Percentiles rank a stretch among this genome's conserved stretches.
Conservation (phyloP, 2,329 filamentous ascomycete species). For the Davidsoniella eucalypti region DNA sequence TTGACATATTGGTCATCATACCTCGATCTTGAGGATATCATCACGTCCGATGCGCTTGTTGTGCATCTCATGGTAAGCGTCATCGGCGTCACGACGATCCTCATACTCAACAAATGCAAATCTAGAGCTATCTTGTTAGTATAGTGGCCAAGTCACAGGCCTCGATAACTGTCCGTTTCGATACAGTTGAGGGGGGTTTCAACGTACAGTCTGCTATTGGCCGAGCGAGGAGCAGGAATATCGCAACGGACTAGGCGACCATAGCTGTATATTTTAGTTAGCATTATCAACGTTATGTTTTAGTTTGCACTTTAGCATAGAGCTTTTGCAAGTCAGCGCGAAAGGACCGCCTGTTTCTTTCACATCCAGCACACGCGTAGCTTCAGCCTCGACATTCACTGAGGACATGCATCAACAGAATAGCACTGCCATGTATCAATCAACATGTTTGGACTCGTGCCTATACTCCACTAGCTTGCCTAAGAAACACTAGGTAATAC, state of each 20-base stretch:
- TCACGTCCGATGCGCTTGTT: constrained; percentile 96
- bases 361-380: too few species aligned
- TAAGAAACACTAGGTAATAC: not conserved
- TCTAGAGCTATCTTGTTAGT: constrained; percentile 24
- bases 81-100: constrained; percentile 92
- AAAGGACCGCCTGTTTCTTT: too few species aligned
- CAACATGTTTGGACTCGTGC: not conserved
- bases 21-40: constrained; percentile 94
- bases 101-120: constrained; percentile 99
- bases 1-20: constrained; percentile 27
- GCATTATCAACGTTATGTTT: not conserved
- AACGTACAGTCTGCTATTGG: constrained; percentile 86
- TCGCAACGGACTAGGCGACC: constrained; percentile 96
- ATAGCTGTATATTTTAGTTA: constrained; percentile 44
- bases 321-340: too few species aligned
- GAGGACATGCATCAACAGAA: too few species aligned
- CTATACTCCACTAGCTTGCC: constrained; percentile 11
- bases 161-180: not conserved
- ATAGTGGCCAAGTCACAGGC: not conserved
- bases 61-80: constrained; percentile 99
- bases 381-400: too few species aligned
- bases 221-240: constrained; percentile 88
- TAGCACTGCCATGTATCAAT: too few species aligned
- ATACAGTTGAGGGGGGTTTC: not conserved
- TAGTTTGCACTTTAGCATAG: too few species aligned